Evolutionary conservation across 140 eudicot species (phyloP), one percentile per base, ranked within the genome.

Genomic region (Bidens hawaiensis): DNA sequence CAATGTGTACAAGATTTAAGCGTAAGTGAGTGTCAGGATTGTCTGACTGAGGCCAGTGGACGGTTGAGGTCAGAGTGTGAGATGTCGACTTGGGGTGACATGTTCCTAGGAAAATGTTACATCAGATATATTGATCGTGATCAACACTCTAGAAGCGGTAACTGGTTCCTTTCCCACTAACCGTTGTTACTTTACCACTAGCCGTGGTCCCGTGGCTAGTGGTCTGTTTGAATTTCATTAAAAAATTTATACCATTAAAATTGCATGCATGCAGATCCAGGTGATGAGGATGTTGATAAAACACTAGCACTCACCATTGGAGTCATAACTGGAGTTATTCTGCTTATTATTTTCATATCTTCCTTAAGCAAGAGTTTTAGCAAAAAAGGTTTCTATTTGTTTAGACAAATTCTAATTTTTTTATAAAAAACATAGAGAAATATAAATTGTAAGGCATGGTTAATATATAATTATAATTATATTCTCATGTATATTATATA

Each of bases 101-200:
- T 89, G 84, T 89, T 75, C 75, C 28, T 89, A 40, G 95, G 74
- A 38, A 89, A 89, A 76, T 89, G 96, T 78, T 89, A 85, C 68
- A 80, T 81, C 42, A 75, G 83, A 52, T 89, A 75, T 59, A 26
- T 83, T 64, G 85, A 74, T 49, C 85, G 79, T 27, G 86, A 83
- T 11, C 79, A 57, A 68, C 54, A 69, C 68, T 49, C 87, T 34
- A 53, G 73, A 42, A 55, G 23, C 21, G 81, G 94, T 81, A 77
- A 77, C 79, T 42, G 28, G 61, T 52, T 47, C 43, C 43, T 40
- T 28, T 62, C 13, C 66, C 52, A 43, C 45, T 23, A 52, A 47
- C 34, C n/a, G 2, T 3, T n/a, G n/a, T n/a, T n/a, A n/a, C n/a
- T 40, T 28, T 62, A 16, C 66, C 52, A 43, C 45, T n/a, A n/a